These are phyloP conservation scores for Zygnema circumcarinatum DNA, from an alignment of 139 green algal species.

Conservation along the genomic window DNA sequence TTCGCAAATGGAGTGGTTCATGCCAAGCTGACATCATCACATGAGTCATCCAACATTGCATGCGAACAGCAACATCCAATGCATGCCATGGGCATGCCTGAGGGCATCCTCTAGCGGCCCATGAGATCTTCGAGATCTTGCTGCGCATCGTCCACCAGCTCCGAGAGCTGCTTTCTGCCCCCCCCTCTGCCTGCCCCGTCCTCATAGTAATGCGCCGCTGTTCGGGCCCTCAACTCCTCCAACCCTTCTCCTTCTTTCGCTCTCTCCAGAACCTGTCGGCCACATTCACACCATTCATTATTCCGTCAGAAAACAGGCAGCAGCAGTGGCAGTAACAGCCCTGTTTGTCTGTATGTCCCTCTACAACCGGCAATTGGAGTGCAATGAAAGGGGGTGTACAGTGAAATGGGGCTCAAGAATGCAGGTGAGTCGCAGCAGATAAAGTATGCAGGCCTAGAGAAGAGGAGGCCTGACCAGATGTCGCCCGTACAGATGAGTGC, in stretches of 20 bases:
- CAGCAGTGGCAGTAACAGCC: slow-evolving; percentile 7
- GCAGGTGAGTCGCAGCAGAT: too few species aligned
- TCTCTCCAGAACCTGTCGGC: slow-evolving; percentile 50
- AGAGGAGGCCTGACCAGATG: slow-evolving; percentile 72
- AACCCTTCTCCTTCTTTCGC: slow-evolving; percentile 59
- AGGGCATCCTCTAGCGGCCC: too few species aligned
- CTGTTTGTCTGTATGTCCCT: neutral
- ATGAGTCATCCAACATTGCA: too few species aligned
- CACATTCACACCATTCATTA: neutral
- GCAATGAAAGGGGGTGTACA: neutral
- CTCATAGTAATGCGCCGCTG: slow-evolving; percentile 43
- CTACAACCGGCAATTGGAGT: neutral
- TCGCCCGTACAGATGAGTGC: slow-evolving; percentile 93
- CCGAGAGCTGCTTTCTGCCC: neutral
- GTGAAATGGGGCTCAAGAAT: too few species aligned
- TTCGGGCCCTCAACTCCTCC: slow-evolving; percentile 54
- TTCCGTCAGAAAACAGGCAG: neutral
- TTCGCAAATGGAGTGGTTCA: too few species aligned
- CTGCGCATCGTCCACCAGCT: neutral
- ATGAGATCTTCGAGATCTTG: neutral
- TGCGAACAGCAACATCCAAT: too few species aligned
- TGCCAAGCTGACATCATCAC: too few species aligned
- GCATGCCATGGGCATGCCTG: too few species aligned
- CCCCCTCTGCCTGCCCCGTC: neutral
- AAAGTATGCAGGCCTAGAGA: too few species aligned